Percentiles rank a stretch among this genome's conserved stretches.
These are phyloP conservation scores for Malus domestica DNA, from an alignment of 306 rosid genomes.

Conservation along the genomic window ASM211411v1 NC_041789.1:26822501-26823000, in stretches of 20 bases:
- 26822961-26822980: slow-evolving; percentile 38
- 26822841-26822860: background rate
- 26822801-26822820: slow-evolving; percentile 15
- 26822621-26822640: background rate
- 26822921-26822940: slow-evolving; percentile 21
- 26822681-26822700: background rate
- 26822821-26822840: background rate
- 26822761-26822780: slow-evolving; percentile 36
- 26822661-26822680: background rate
- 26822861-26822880: slow-evolving; percentile 7
- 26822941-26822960: slow-evolving; percentile 47
- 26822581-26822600: background rate
- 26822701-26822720: background rate
- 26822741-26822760: slow-evolving; percentile 41
- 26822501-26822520: too few relatives aligned
- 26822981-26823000: slow-evolving; percentile 56
- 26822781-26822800: slow-evolving; percentile 31
- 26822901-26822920: slow-evolving; percentile 13
- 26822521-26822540: background rate
- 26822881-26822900: slow-evolving; percentile 18
- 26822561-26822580: background rate
- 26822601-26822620: background rate
- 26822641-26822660: background rate
- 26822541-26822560: background rate
- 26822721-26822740: slow-evolving; percentile 19